Conservation (phyloP, 2,329 filamentous ascomycete genomes). For the Lecanosticta acicola region DNA sequence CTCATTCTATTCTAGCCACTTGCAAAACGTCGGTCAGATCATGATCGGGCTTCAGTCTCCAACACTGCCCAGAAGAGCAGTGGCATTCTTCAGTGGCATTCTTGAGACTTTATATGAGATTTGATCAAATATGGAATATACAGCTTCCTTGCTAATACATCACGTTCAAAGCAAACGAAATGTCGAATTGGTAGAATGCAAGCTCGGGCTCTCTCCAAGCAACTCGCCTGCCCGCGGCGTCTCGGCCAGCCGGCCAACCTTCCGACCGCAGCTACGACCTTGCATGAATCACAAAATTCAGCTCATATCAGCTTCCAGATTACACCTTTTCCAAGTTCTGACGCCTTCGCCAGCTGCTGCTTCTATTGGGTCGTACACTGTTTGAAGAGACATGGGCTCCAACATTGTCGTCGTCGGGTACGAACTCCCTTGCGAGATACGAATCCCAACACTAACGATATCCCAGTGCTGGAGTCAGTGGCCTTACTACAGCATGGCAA, state of each 20-base stretch:
- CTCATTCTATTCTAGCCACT: no score
- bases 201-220: no score
- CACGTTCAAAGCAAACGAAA: not conserved
- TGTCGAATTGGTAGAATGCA: no score
- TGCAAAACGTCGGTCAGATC: no score
- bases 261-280: no score
- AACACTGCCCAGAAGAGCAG: no score
- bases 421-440: constrained; percentile 11
- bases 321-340: not conserved
- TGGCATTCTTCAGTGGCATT: no score
- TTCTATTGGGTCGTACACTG: not conserved
- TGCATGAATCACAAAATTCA: not conserved
- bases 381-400: constrained; percentile 14
- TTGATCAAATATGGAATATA: no score
- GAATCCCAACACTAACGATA: constrained; percentile 8
- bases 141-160: not conserved
- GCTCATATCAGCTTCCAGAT: not conserved
- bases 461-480: constrained; percentile 54
- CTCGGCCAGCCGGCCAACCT: no score
- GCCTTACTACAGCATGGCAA: constrained; percentile 59
- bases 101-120: no score
- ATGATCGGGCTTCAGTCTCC: no score
- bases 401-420: constrained; percentile 48
- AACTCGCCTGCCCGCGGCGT: no score
- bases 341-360: not conserved